Evolutionary conservation across 169 alveolate genomes (phyloP).

Genomic region (Cryptosporidium baileyi): DNA sequence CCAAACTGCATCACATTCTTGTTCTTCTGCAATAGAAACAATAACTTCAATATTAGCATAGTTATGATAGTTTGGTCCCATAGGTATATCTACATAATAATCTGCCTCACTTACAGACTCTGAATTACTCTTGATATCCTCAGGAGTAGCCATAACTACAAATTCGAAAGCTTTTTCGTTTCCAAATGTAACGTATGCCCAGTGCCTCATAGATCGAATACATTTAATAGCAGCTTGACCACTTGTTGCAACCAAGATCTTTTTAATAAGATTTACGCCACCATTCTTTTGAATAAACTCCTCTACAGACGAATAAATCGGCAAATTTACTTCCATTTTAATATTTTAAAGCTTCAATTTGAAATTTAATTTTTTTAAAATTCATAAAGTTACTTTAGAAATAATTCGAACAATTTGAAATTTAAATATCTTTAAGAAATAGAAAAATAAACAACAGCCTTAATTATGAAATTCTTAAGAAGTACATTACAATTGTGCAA

Average conservation of each 20-base stretch:
- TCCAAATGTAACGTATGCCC: slow-evolving; percentile 75
- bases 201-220: slow-evolving; percentile 74
- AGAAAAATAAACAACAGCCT: too few species aligned
- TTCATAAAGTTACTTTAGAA: too few species aligned
- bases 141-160: slow-evolving; percentile 82
- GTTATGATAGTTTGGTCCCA: slow-evolving; percentile 80
- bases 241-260: slow-evolving; percentile 74
- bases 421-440: too few species aligned
- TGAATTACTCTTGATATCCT: slow-evolving; percentile 79
- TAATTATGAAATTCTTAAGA: too few species aligned
- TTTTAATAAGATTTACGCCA: slow-evolving; percentile 68
- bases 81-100: slow-evolving; percentile 78
- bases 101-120: slow-evolving; percentile 79
- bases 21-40: slow-evolving; percentile 76
- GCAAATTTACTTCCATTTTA: background rate
- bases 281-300: slow-evolving; percentile 30
- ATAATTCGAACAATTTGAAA: too few species aligned
- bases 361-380: too few species aligned
- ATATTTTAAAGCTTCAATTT: too few species aligned
- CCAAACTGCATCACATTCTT: slow-evolving; percentile 91
- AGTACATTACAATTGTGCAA: too few species aligned
- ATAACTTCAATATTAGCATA: slow-evolving; percentile 79
- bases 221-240: slow-evolving; percentile 79
- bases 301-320: slow-evolving; percentile 28
- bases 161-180: slow-evolving; percentile 78